Evolutionary conservation across 352 stramenopile species (phyloP).

Genomic region (Phytophthora sojae): DNA sequence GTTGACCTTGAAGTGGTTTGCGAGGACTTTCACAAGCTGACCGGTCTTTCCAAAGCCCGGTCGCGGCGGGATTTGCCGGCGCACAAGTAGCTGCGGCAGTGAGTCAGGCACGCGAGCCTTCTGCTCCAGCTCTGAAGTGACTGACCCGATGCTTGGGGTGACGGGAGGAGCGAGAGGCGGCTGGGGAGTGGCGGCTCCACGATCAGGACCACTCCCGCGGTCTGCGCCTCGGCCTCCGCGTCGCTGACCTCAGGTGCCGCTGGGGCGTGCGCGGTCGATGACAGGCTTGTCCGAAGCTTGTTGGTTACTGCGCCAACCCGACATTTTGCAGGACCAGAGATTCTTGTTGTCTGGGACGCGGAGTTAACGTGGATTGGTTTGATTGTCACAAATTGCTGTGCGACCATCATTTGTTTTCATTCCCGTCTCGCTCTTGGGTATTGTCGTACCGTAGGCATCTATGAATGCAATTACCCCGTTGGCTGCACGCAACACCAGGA

Average conservation of each 20-base stretch:
- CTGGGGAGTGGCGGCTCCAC: background rate
- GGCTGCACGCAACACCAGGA: too few relatives aligned
- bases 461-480: too few relatives aligned
- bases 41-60: conserved; percentile 63
- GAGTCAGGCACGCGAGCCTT: conserved; percentile 38
- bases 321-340: conserved; percentile 21
- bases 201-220: background rate
- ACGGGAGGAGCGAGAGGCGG: conserved; percentile 11
- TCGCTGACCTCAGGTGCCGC: conserved; percentile 8
- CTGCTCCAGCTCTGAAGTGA: conserved; percentile 45
- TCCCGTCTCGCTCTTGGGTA: too few relatives aligned
- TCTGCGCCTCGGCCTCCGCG: conserved; percentile 6
- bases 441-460: too few relatives aligned
- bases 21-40: conserved; percentile 49
- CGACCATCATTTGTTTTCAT: too few relatives aligned
- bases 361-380: background rate
- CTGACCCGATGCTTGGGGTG: conserved; percentile 9
- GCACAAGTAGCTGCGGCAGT: conserved; percentile 32
- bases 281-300: conserved; percentile 16
- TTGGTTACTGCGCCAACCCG: conserved; percentile 14
- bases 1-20: conserved; percentile 76
- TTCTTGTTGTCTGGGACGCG: too few relatives aligned
- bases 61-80: conserved; percentile 57
- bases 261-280: conserved; percentile 17
- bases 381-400: too few relatives aligned